phyloP scores from a whole-genome alignment of 169 alveolate genomes.

The Besnoitia besnoiti region DNA sequence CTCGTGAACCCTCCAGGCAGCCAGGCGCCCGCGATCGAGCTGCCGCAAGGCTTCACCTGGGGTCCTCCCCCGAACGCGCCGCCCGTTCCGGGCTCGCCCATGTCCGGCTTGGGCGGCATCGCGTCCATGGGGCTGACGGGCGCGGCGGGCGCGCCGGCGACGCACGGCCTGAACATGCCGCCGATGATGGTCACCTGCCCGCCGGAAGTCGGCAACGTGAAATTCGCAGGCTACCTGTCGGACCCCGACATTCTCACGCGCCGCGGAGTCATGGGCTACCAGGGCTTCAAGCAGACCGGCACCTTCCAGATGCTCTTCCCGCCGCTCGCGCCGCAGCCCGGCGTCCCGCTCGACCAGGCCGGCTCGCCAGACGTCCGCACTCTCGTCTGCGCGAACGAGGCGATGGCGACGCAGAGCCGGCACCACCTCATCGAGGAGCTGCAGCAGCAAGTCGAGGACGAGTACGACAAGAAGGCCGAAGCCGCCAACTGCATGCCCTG shows the following conservation, averaged over 20 bases:
- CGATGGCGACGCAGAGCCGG: neutral
- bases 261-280: slow-evolving; percentile 78
- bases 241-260: slow-evolving; percentile 79
- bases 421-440: neutral
- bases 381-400: slow-evolving; percentile 21
- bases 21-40: slow-evolving; percentile 62
- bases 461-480: neutral
- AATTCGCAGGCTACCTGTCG: slow-evolving; percentile 71
- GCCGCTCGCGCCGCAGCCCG: slow-evolving; percentile 77
- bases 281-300: slow-evolving; percentile 74
- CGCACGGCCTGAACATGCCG: slow-evolving; percentile 66
- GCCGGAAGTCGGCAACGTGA: slow-evolving; percentile 79
- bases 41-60: slow-evolving; percentile 79
- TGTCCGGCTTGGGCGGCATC: neutral
- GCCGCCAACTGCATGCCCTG: neutral
- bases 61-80: slow-evolving; percentile 71
- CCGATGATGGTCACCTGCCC: slow-evolving; percentile 80
- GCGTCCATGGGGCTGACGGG: slow-evolving; percentile 54
- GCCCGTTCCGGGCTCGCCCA: neutral
- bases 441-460: slow-evolving; percentile 25
- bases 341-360: slow-evolving; percentile 75
- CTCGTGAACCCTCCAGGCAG: neutral
- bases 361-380: slow-evolving; percentile 78
- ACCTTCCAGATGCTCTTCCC: slow-evolving; percentile 78
- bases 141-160: slow-evolving; percentile 17